Evolutionary conservation across 208 protist genomes (phyloP).

Genomic region (Crithidia thermophila): DNA sequence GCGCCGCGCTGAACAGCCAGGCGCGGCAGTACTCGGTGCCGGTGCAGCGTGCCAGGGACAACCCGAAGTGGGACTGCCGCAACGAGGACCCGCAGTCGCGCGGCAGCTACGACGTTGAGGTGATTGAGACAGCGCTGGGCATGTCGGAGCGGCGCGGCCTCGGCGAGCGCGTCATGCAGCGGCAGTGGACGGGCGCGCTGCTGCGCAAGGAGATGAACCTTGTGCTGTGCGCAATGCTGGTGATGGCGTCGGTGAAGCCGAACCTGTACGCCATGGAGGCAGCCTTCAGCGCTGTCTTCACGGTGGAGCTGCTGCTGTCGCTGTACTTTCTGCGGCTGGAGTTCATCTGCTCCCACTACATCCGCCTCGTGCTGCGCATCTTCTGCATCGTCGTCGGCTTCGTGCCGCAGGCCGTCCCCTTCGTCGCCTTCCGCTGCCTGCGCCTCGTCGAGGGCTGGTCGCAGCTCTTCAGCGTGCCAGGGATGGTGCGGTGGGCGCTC

Average conservation of each 20-base stretch:
- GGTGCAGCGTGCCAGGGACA: slow-evolving; percentile 1
- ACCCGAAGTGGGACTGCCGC: slow-evolving; percentile 74
- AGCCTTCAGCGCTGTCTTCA: slow-evolving; percentile 54
- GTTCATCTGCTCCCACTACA: slow-evolving; percentile 64
- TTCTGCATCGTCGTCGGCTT: slow-evolving; percentile 68
- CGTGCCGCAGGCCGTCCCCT: slow-evolving; percentile 57
- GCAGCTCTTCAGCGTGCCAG: slow-evolving; percentile 58
- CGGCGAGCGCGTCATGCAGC: slow-evolving; percentile 54
- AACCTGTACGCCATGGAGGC: slow-evolving; percentile 74
- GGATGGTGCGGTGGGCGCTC: slow-evolving; percentile 69
- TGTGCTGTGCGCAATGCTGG: slow-evolving; percentile 55
- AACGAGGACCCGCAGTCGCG: slow-evolving; percentile 78
- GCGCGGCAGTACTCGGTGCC: background rate
- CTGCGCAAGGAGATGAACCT: slow-evolving; percentile 59
- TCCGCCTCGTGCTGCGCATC: slow-evolving; percentile 60
- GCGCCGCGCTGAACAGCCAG: slow-evolving; percentile 24
- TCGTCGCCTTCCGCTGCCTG: slow-evolving; percentile 61
- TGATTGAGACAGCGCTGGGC: slow-evolving; percentile 77
- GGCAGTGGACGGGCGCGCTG: slow-evolving; percentile 65
- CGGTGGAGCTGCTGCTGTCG: slow-evolving; percentile 60
- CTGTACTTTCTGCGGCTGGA: slow-evolving; percentile 65
- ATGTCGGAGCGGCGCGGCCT: slow-evolving; percentile 49
- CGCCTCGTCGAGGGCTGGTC: slow-evolving; percentile 79
- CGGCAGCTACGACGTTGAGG: slow-evolving; percentile 58
- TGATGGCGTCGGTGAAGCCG: slow-evolving; percentile 59